phyloP scores from a whole-genome alignment of 768 basidiomycete species.

The Suillus brevipes region DNA sequence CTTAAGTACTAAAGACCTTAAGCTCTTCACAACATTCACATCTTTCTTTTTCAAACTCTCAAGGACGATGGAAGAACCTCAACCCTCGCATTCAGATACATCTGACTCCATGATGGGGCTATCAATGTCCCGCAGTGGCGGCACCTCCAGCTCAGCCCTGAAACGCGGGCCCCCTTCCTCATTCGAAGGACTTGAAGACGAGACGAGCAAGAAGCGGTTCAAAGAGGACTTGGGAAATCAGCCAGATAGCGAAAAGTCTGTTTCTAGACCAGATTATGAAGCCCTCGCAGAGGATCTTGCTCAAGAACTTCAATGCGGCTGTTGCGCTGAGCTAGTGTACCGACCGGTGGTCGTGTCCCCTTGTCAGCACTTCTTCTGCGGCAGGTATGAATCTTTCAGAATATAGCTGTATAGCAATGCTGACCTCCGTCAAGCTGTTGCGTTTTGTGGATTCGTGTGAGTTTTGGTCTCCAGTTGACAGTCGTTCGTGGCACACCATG shows the following conservation, averaged over 20 bases:
- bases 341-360: conserved; percentile 79
- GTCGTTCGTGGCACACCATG: neutral
- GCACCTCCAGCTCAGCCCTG: conserved; percentile 28
- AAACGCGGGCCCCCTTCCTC: conserved; percentile 67
- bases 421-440: conserved; percentile 65
- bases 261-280: conserved; percentile 23
- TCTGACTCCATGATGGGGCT: conserved; percentile 13
- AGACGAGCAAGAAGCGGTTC: conserved; percentile 58
- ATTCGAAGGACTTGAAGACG: conserved; percentile 49
- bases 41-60: conserved; percentile 10
- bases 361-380: conserved; percentile 91
- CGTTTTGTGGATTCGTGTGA: conserved; percentile 80
- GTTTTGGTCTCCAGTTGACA: conserved; percentile 30
- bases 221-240: conserved; percentile 43
- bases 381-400: conserved; percentile 54
- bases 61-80: conserved; percentile 18
- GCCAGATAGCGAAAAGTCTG: conserved; percentile 12
- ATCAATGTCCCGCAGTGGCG: conserved; percentile 15
- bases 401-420: conserved; percentile 30
- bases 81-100: conserved; percentile 4
- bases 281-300: conserved; percentile 60
- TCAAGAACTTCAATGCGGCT: conserved; percentile 81
- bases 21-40: conserved; percentile 13
- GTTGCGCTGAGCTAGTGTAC: conserved; percentile 81
- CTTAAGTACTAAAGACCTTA: conserved; percentile 6